Evolutionary conservation across 2,329 filamentous ascomycete genomes (phyloP), one percentile per base, ranked within the genome.

Genomic region (Penicillium janthinellum): DNA sequence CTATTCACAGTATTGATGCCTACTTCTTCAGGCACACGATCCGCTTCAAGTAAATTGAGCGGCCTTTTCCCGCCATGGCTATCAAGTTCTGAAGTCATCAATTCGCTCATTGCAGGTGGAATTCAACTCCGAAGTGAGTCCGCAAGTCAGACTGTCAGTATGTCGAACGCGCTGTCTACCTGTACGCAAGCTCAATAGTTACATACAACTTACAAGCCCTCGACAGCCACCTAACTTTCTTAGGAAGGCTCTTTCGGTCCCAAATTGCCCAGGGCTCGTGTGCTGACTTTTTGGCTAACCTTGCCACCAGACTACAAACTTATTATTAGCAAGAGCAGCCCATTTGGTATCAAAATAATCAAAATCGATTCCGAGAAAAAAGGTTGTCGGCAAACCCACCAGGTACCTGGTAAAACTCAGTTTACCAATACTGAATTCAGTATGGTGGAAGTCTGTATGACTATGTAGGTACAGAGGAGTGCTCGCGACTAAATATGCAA

Each of bases 231-330:
- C 48, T 54, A 57, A 38, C 57, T 48, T 5, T 22, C 31, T 53
- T 57, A 42, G 56, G 57, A 62, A 62, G 59, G 56, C 48, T 50
- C 12, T 20, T 49, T 49, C 3, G 15, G 15, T 49, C 34, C 48
- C 17, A 37, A 51, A 34, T 15, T 22, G 34, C 34, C 34, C 11
- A 49, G 37, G 28, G 31, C 48, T 56, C 38, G 53, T 15, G 44
- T 57, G 54, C 58, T 42, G 34, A 39, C 10, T 8, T 25, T 20
- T 28, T 52, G 17, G 20, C 20, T 52, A 34, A 22, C n/a, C 20
- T 20, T 17, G 15, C 44, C 12, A 45, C 22, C 42, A 31, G 22
- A n/a, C 31, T 10, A 31, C 7, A 28, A 15, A n/a, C 1, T 28
- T 44, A 44, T 44, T 44, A 28, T 49, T 8, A 28, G 15, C 34